Evolutionary conservation across 345 rosid genomes (phyloP), one percentile per base, ranked within the genome.

Genomic region (Populus nigra): DNA sequence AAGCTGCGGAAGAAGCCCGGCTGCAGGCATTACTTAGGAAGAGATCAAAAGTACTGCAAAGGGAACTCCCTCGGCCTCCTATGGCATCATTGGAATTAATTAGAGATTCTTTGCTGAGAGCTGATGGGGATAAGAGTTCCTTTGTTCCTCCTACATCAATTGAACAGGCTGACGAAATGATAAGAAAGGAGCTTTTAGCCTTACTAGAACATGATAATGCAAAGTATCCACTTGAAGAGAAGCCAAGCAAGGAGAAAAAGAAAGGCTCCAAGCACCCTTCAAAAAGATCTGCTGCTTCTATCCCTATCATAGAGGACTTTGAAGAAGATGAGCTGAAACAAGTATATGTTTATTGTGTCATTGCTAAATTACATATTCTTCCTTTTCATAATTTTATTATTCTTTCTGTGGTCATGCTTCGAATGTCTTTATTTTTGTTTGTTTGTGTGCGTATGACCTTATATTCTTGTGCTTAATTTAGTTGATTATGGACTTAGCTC

Each of bases 11-110:
- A 83, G 99, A 96, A 87, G 98, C 94, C 12, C 87, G 92, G 47
- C 93, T 73, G 73, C 92, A 86, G 75, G 98, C 96, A 65, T 80
- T 94, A 71, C 97, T 94, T 78, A 88, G 88, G 91, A 96, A 96
- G 89, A 90, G 98, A 83, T 96, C 98, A 59, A 94, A 92, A 90
- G 99, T 96, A 39, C 85, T 96, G 83, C 99, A 96, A 88, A 92
- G 98, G 85, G 97, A 87, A 85, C 93, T 96, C 69, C 99, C 99
- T 43, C 88, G 99, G 80, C 99, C 96, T 65, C 98, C 98, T 68
- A 85, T 88, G 79, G 91, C 96, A 79, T 94, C 99, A 27, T 79
- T 92, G 89, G 98, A 92, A 69, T 84, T 94, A 72, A 91, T 96
- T 71, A 90, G 88, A 85, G 91, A 85, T 75, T 94, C 98, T 38